phyloP scores from a whole-genome alignment of 2,329 filamentous ascomycete species.

The Neopestalotiopsis sp. region DNA sequence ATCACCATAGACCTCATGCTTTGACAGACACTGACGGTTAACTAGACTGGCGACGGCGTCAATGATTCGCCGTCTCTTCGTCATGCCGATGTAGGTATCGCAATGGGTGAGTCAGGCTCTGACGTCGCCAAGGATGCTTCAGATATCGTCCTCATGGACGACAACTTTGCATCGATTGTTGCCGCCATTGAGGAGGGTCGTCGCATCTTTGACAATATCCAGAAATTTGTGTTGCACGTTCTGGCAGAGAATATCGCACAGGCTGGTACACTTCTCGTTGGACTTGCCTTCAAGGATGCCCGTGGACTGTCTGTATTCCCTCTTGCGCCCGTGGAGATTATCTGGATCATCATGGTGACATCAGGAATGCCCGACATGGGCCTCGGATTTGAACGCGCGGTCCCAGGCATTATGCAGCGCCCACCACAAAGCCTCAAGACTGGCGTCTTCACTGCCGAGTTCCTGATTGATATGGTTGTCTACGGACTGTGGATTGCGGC shows the following conservation, averaged over 20 bases:
- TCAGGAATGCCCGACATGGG: slow-evolving; percentile 79
- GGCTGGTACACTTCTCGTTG: slow-evolving; percentile 71
- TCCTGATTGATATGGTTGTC: slow-evolving; percentile 69
- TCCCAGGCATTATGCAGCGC: slow-evolving; percentile 70
- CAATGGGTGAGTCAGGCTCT: slow-evolving; percentile 52
- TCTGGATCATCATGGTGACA: slow-evolving; percentile 84
- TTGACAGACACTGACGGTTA: background rate
- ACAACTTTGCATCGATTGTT: slow-evolving; percentile 76
- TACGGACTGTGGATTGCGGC: slow-evolving; percentile 73
- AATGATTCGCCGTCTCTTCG: slow-evolving; percentile 76
- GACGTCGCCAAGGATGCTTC: slow-evolving; percentile 61
- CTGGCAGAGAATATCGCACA: slow-evolving; percentile 75
- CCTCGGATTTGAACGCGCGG: slow-evolving; percentile 73
- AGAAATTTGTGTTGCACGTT: slow-evolving; percentile 75
- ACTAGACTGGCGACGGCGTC: slow-evolving; percentile 70
- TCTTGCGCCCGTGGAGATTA: slow-evolving; percentile 74
- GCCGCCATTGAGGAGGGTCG: slow-evolving; percentile 75
- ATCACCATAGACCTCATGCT: no score
- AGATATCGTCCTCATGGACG: slow-evolving; percentile 73
- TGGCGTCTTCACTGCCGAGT: slow-evolving; percentile 70
- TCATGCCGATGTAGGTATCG: slow-evolving; percentile 73
- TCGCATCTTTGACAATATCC: slow-evolving; percentile 76
- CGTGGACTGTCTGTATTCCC: slow-evolving; percentile 73
- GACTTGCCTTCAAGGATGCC: slow-evolving; percentile 73
- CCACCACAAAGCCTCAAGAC: slow-evolving; percentile 67